A percentile compares a stretch with the other conserved stretches of the same genome.
These are phyloP conservation scores for Leucaena leucocephala DNA, from an alignment of 306 rosid species.

Conservation along the genomic window DNA sequence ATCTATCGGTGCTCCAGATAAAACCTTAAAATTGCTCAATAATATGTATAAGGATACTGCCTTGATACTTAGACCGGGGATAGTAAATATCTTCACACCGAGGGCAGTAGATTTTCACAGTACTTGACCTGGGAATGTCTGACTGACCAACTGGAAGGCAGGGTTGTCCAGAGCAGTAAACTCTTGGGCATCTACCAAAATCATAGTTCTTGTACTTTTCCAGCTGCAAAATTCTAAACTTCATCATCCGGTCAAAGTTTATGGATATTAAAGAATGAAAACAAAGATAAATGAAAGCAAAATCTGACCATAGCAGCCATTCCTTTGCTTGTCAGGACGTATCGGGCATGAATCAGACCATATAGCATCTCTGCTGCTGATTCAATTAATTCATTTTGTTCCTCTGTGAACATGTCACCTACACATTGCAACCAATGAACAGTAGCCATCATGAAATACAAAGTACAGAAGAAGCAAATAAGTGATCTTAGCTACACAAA, in stretches of 20 bases:
- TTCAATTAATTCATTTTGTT: slow-evolving; percentile 93
- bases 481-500: neutral
- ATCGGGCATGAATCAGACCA: slow-evolving; percentile 93
- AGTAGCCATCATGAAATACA: neutral
- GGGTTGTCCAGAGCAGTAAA: slow-evolving; percentile 98
- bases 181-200: slow-evolving; percentile 98
- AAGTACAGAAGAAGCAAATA: slow-evolving; percentile 13
- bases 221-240: slow-evolving; percentile 54
- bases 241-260: slow-evolving; percentile 29
- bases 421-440: slow-evolving; percentile 33
- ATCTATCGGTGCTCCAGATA: neutral
- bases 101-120: slow-evolving; percentile 96
- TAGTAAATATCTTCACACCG: slow-evolving; percentile 97
- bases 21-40: neutral
- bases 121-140: slow-evolving; percentile 94
- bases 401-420: slow-evolving; percentile 99
- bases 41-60: slow-evolving; percentile 86
- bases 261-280: slow-evolving; percentile 1
- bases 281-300: neutral
- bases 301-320: slow-evolving; percentile 89
- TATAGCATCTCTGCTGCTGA: slow-evolving; percentile 99
- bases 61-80: slow-evolving; percentile 99
- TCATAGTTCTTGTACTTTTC: slow-evolving; percentile 97
- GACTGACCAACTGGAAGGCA: slow-evolving; percentile 99
- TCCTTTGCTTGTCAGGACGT: slow-evolving; percentile 92